phyloP scores from a whole-genome alignment of 2,329 filamentous ascomycete genomes.

The Penicillium psychrosexuale region DNA sequence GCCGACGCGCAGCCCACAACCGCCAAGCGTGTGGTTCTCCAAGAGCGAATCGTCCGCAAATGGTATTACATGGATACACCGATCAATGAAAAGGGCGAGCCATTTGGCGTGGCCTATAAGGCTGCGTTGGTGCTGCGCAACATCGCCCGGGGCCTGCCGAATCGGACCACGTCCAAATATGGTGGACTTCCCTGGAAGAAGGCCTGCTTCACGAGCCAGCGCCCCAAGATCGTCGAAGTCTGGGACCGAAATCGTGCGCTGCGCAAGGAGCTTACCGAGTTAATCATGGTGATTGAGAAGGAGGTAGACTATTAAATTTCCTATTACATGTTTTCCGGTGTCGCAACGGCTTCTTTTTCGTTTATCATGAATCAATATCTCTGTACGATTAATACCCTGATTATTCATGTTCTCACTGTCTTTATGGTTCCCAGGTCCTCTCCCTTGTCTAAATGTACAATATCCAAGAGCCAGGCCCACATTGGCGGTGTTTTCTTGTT shows the following conservation, averaged over 20 bases:
- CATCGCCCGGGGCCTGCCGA: constrained; percentile 43
- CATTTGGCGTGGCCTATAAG: constrained; percentile 48
- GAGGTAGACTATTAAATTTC: constrained; percentile 34
- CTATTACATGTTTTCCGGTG: not conserved
- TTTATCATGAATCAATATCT: constrained; percentile 14
- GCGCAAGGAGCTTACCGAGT: constrained; percentile 42
- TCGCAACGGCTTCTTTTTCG: constrained; percentile 6
- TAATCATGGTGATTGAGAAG: constrained; percentile 43
- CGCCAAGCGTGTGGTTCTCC: constrained; percentile 38
- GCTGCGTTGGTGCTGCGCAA: constrained; percentile 48
- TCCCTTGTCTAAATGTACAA: constrained; percentile 7
- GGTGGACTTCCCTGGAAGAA: constrained; percentile 39
- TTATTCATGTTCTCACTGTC: constrained; percentile 4
- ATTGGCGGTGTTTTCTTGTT: constrained; percentile 2
- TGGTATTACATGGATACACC: constrained; percentile 44
- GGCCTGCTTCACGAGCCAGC: constrained; percentile 40
- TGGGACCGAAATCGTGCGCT: constrained; percentile 43
- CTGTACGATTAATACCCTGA: constrained; percentile 29
- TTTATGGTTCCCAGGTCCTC: constrained; percentile 1
- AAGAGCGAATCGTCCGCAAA: constrained; percentile 40
- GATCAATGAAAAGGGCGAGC: constrained; percentile 42
- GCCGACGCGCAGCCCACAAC: constrained; percentile 34
- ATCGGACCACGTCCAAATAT: constrained; percentile 28
- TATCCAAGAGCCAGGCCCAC: not conserved
- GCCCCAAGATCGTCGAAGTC: constrained; percentile 37